Evolutionary conservation across 495 filamentous ascomycete species (phyloP), one percentile per base, ranked within the genome.

Genomic region (Entonaema liquescens): DNA sequence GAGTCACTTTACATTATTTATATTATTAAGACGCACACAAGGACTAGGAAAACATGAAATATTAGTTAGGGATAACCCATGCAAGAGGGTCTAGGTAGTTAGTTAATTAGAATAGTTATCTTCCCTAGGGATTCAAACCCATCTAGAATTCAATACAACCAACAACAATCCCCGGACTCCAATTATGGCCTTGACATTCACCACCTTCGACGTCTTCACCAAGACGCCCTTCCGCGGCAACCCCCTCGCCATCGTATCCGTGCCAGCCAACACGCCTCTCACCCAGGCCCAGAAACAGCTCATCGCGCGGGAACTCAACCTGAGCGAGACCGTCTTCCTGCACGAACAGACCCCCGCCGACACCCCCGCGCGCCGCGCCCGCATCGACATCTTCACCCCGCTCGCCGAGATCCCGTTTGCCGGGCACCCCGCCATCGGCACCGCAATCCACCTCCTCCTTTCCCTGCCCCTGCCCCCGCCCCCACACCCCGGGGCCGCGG

Each of bases 341-440:
- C 87, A 92, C 74, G 79, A 83, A 17, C 67, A 72, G 49, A 44
- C 71, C 33, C 47, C 73, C 28, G 57, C 28, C 1, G 66, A 73
- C 38, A 36, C 35, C 50, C 19, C 35, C 19, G 40, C 28, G n/a
- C 59, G 71, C 6, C 65, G 67, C 26, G 77, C 80, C 36, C 74
- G 79, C 3, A 88, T 93, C 73, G 88, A 92, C 78, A 94, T 93
- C 80, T 92, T 92, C 83, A 89, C 87, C 21, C 76, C 83, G 7
- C 74, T 80, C 29, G 68, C 71, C 23, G 91, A 93, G 72, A 74
- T 93, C 11, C 87, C 89, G 1, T 93, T 93, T 68, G 90, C 91
- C 2, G 91, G 91, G 5, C 91, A 93, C 74, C 91, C 91, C 0
- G 92, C 90, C 49, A 87, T 94, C 63, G 91, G 91, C 42, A 83